Percentiles rank a stretch among this genome's conserved stretches.
phyloP scores from a whole-genome alignment of 1,284 basidiomycete genomes.

The Gymnopus androsaceus region DNA sequence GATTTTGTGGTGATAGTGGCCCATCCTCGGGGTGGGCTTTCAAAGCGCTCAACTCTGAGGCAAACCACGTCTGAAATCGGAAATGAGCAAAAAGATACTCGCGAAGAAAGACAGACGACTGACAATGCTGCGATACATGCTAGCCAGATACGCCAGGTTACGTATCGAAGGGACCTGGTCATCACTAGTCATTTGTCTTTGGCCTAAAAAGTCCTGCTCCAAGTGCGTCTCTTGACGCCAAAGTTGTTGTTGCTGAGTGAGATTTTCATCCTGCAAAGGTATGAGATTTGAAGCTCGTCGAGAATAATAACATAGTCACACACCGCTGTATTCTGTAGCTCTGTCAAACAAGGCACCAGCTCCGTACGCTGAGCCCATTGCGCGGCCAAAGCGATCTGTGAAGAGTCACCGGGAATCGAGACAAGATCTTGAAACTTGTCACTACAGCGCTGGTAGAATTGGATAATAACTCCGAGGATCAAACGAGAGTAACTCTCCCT shows the following conservation, averaged over 20 bases:
- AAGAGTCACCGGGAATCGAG: constrained; percentile 39
- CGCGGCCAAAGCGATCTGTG: constrained; percentile 65
- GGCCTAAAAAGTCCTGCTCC: constrained; percentile 67
- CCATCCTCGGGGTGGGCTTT: constrained; percentile 63
- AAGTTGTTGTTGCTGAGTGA: constrained; percentile 52
- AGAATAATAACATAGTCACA: constrained; percentile 21
- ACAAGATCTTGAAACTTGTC: constrained; percentile 83
- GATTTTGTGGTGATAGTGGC: constrained; percentile 48
- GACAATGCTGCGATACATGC: constrained; percentile 86
- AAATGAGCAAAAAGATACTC: not conserved
- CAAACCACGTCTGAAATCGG: constrained; percentile 74
- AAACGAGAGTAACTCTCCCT: constrained; percentile 92
- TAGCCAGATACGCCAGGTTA: constrained; percentile 77
- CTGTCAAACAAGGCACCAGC: constrained; percentile 70
- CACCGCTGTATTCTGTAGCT: constrained; percentile 50
- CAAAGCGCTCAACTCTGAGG: constrained; percentile 64
- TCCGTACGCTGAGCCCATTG: constrained; percentile 88
- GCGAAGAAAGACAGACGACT: constrained; percentile 30
- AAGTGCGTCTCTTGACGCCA: constrained; percentile 77
- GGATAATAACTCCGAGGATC: constrained; percentile 93
- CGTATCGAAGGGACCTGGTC: constrained; percentile 81
- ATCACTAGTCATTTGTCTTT: constrained; percentile 51
- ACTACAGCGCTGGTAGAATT: constrained; percentile 94
- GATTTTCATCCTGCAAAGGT: constrained; percentile 39
- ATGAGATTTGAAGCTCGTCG: not conserved